phyloP scores from a whole-genome alignment of 441 rosid species.

The Erodium chrysanthum region DNA sequence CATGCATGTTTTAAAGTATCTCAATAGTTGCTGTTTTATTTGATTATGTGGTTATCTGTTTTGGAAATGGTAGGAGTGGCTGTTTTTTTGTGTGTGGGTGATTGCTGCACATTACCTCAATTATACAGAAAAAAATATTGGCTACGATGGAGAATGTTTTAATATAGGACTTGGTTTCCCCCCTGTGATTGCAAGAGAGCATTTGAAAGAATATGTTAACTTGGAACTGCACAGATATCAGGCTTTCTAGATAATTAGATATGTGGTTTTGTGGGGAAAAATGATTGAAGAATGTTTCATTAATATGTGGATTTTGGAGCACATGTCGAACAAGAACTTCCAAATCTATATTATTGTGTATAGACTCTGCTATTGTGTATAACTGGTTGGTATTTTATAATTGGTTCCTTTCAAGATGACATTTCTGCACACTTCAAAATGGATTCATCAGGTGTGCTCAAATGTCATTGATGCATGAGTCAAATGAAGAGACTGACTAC shows the following conservation, averaged over 20 bases:
- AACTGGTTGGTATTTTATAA: background rate
- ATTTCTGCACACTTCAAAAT: background rate
- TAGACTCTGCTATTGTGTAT: background rate
- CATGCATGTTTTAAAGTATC: background rate
- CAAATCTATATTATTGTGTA: background rate
- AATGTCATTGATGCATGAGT: background rate
- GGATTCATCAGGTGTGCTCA: background rate
- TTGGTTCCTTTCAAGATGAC: background rate
- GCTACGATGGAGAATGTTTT: background rate
- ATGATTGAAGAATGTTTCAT: background rate
- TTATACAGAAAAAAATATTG: background rate
- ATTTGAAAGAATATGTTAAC: background rate
- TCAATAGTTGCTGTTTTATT: background rate
- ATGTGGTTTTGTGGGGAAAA: background rate
- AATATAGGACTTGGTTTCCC: background rate
- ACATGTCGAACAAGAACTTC: background rate
- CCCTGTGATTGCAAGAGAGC: no score
- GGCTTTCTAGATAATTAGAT: background rate
- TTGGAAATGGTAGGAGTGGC: background rate
- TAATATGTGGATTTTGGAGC: background rate
- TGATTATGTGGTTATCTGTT: background rate
- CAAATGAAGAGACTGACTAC: background rate
- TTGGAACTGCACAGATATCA: background rate
- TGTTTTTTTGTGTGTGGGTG: background rate
- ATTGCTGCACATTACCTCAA: background rate